Conservation (phyloP, 2,329 filamentous ascomycete genomes). For the Hirsutella rhossiliensis region DNA sequence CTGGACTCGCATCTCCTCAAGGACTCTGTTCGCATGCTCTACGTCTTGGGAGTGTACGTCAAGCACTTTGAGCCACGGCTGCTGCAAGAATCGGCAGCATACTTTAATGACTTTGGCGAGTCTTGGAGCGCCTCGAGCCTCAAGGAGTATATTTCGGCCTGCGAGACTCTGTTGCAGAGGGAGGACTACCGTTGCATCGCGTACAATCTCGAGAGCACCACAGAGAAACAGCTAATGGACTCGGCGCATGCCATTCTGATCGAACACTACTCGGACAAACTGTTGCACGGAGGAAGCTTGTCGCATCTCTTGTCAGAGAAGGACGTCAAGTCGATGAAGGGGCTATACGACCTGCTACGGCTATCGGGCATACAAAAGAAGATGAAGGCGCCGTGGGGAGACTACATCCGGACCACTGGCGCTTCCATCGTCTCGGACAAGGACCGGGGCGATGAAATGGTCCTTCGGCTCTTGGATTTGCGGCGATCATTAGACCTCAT, state of each 20-base stretch:
- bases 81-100: constrained; percentile 53
- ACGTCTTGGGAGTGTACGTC: constrained; percentile 72
- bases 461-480: constrained; percentile 67
- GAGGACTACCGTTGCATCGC: constrained; percentile 69
- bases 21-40: constrained; percentile 69
- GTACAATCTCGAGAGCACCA: constrained; percentile 73
- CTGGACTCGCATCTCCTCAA: constrained; percentile 57
- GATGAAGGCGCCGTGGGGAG: constrained; percentile 61
- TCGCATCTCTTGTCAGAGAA: constrained; percentile 60
- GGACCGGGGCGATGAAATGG: constrained; percentile 71
- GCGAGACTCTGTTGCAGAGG: constrained; percentile 53
- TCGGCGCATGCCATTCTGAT: constrained; percentile 65
- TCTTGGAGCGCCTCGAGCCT: constrained; percentile 51
- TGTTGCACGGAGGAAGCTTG: constrained; percentile 56
- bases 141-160: constrained; percentile 62
- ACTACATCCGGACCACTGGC: constrained; percentile 68
- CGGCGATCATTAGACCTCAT: constrained; percentile 69
- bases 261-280: constrained; percentile 49
- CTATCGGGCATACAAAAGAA: constrained; percentile 58
- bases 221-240: constrained; percentile 63
- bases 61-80: constrained; percentile 70
- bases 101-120: constrained; percentile 58
- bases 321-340: constrained; percentile 57
- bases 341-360: constrained; percentile 66
- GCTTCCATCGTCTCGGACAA: constrained; percentile 69